Conservation (phyloP, 1,284 basidiomycete species). For the Lentinula novae-zelandiae region DNA sequence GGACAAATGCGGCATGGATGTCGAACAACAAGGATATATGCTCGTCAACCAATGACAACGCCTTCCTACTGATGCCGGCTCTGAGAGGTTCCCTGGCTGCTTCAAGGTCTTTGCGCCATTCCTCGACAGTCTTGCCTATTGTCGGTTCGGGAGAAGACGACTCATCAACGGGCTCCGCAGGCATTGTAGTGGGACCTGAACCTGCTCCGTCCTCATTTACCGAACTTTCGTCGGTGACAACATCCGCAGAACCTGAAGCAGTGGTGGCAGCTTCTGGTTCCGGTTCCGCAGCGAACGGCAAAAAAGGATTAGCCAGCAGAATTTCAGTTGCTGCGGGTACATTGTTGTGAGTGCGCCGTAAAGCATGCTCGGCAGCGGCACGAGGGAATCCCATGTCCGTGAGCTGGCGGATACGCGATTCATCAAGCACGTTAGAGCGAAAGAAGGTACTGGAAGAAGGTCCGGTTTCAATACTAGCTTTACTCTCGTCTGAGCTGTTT, state of each 20-base stretch:
- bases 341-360: constrained; percentile 86
- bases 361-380: constrained; percentile 78
- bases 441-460: constrained; percentile 31
- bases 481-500: constrained; percentile 78
- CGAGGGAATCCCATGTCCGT: constrained; percentile 97
- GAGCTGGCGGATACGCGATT: constrained; percentile 75
- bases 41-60: constrained; percentile 81
- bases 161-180: constrained; percentile 15
- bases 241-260: constrained; percentile 17
- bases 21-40: constrained; percentile 90
- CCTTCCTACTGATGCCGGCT: constrained; percentile 60
- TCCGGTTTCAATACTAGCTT: constrained; percentile 36
- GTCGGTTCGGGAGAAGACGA: constrained; percentile 21
- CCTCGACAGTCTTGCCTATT: constrained; percentile 34
- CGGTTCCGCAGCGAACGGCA: constrained; percentile 62
- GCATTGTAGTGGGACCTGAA: not conserved
- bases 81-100: constrained; percentile 66
- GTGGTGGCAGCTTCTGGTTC: constrained; percentile 29
- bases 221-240: constrained; percentile 11
- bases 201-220: not conserved
- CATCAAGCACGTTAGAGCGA: constrained; percentile 60
- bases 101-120: constrained; percentile 64
- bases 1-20: constrained; percentile 77
- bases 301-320: constrained; percentile 80
- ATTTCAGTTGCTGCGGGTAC: constrained; percentile 88